Base-by-base conservation (phyloP, 1,284 basidiomycete species). In the Trametes pubescens region DNA sequence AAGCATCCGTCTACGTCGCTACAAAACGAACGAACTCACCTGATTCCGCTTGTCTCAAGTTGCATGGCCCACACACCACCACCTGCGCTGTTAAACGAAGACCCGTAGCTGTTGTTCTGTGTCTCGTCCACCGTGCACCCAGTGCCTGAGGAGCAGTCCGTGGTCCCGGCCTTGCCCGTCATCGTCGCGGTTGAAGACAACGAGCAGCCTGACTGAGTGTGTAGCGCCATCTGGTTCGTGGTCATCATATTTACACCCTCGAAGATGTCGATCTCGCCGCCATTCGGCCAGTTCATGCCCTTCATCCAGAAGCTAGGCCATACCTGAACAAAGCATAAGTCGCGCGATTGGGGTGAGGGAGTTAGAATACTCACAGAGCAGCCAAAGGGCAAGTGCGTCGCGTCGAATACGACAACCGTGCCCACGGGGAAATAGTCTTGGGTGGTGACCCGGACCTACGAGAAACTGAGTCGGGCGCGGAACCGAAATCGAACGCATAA, bases 1-100 rank as follows among this genome's bases (percentile, higher is more conserved):
- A 34, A 47, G n/a, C 10, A 14, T 32, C 4, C 21, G n/a, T 8
- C 9, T 14, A 47, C 26, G 11, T 13, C 18, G 75, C 66, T 18
- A 40, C 26, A 21, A 24, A 24, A 10, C n/a, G 29, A 38, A 7
- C 22, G 18, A 29, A 71, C 66, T 69, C 57, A 74, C 71, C 59
- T 72, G 51, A 76, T 71, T 4, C 86, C 86, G 47, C 81, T 70
- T n/a, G 80, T 77, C 59, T 89, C 85, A 69, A 88, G 86, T 74
- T 89, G 87, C 5, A 83, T 77, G 10, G 88, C 86, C 73, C 80
- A 91, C 3, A 90, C 85, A 9, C 89, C 89, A 49, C 89, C 90
- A 10, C 88, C 88, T 8, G 82, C 83, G 5, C 76, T 73, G 11
- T 81, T 81, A 71, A 91, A 91, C 0, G 77, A 82, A 7, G 76